Evolutionary conservation across 768 basidiomycete species (phyloP), one percentile per base, ranked within the genome.

Genomic region (Piloderma croceum): DNA sequence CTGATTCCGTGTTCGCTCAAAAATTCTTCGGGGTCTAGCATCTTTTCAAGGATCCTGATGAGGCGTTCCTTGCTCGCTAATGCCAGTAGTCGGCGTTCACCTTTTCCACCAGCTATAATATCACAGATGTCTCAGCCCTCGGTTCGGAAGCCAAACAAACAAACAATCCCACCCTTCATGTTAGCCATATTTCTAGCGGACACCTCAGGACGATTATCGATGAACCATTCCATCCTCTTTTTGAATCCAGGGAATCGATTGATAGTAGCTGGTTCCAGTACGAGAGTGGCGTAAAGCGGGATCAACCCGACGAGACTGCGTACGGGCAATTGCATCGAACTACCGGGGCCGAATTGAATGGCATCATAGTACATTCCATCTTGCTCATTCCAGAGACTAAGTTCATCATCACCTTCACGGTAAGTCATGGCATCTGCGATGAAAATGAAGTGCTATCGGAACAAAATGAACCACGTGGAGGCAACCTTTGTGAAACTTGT

Each of bases 321-420:
- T 34, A 99, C 79, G 15, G 94, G 93, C 36, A 99, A 70, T 60
- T 96, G 96, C 72, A 90, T 87, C 17, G 83, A 78, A 53, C 84
- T 65, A 6, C 84, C 77, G 2, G 79, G 76, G 3, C 83, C 85
- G 62, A 93, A 91, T 43, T 89, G 79, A 48, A 97, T 94, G 33
- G 87, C 94, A 54, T 99, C 96, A 57, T 96, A 99, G 69, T 97
- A 99, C 83, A 98, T 87, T 19, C 96, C 94, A 50, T 98, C 93
- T 50, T 90, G 64, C 49, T 97, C 96, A 59, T 83, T 96, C 96
- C 96, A 99, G 10, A 99, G 73, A 46, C 85, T 87, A 31, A 74
- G 58, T 54, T 90, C 83, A 50, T 81, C 69, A 27, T 84, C 82
- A n/a, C 83, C 84, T 43, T 77, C 73, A 53, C 76, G 74, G 65